Evolutionary conservation across 371 early-diverging fungal genomes (phyloP).

Genomic region (Saksenaea oblongispora): DNA sequence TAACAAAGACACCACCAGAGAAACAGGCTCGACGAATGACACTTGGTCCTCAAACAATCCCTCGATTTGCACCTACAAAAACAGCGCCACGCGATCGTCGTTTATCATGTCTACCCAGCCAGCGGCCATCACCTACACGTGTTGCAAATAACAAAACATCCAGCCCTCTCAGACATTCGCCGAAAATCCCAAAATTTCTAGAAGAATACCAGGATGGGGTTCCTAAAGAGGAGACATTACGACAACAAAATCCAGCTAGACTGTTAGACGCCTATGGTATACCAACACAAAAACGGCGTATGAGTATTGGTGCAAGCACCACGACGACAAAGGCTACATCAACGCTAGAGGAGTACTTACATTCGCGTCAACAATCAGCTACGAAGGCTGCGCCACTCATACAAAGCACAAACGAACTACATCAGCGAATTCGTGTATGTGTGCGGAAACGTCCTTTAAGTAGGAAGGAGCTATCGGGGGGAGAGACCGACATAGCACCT

Average conservation of each 20-base stretch:
- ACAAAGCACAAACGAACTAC: constrained; percentile 38
- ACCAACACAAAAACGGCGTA: constrained; percentile 14
- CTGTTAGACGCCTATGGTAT: constrained; percentile 24
- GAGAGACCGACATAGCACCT: constrained; percentile 83
- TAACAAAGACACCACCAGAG: constrained; percentile 13
- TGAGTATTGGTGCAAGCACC: constrained; percentile 12
- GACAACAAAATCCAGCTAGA: constrained; percentile 14
- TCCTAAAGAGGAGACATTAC: neutral
- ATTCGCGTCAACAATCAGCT: neutral
- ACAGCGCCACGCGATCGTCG: constrained; percentile 4
- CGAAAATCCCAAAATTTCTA: constrained; percentile 16
- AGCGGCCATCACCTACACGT: constrained; percentile 5
- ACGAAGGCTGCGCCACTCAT: neutral
- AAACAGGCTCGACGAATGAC: constrained; percentile 23
- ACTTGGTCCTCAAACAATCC: constrained; percentile 16
- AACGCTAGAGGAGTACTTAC: constrained; percentile 20
- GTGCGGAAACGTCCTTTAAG: constrained; percentile 95
- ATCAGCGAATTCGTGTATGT: constrained; percentile 92
- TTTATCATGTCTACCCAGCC: constrained; percentile 12
- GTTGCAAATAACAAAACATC: constrained; percentile 6
- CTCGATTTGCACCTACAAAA: constrained; percentile 9
- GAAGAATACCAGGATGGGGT: constrained; percentile 10
- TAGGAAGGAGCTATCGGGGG: constrained; percentile 71
- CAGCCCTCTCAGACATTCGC: neutral
- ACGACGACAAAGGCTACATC: neutral